Evolutionary conservation across 176 grass and related monocot species (phyloP).

Genomic region (Microstegium vimineum): DNA sequence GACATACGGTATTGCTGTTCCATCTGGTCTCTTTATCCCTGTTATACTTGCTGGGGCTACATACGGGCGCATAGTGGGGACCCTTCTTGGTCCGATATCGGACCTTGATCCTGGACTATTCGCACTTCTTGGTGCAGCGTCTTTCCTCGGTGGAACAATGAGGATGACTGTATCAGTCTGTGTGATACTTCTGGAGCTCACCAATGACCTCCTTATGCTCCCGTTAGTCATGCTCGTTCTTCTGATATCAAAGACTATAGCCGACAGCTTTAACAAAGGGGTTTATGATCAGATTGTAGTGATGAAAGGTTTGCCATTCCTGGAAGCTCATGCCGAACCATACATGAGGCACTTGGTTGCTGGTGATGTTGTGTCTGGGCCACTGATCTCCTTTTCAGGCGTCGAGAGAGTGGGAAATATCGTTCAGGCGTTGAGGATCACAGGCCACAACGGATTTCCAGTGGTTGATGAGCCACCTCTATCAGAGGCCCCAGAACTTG

Average conservation of each 20-base stretch:
- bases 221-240: constrained; percentile 95
- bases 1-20: constrained; percentile 86
- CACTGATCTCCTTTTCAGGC: constrained; percentile 64
- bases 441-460: constrained; percentile 88
- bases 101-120: constrained; percentile 82
- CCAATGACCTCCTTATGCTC: constrained; percentile 86
- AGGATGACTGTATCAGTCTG: constrained; percentile 94
- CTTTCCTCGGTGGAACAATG: constrained; percentile 93
- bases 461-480: constrained; percentile 86
- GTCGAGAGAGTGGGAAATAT: constrained; percentile 79
- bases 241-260: constrained; percentile 87
- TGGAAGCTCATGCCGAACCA: constrained; percentile 92
- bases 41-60: constrained; percentile 84
- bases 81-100: constrained; percentile 59
- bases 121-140: constrained; percentile 76
- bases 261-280: constrained; percentile 84
- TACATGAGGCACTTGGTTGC: constrained; percentile 73
- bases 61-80: constrained; percentile 73
- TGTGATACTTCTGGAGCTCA: constrained; percentile 91
- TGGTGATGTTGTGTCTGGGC: constrained; percentile 69
- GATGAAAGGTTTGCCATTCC: constrained; percentile 94
- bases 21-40: constrained; percentile 93
- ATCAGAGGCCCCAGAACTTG: constrained; percentile 68
- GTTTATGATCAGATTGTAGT: constrained; percentile 85
- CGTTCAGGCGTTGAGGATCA: constrained; percentile 59